phyloP scores from a whole-genome alignment of 768 basidiomycete species.

The Lyophyllum atratum region DNA sequence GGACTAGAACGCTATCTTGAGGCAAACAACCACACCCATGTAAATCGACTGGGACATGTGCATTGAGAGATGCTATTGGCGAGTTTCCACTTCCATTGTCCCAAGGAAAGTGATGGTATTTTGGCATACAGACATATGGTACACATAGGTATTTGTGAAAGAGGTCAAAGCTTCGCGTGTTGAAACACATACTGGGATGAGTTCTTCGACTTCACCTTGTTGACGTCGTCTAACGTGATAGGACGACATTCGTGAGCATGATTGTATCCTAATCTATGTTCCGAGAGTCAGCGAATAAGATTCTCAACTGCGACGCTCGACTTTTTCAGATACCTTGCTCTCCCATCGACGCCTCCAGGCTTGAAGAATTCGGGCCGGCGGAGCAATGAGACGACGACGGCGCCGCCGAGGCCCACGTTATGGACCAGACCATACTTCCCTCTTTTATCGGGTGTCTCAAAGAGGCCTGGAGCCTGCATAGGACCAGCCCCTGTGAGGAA shows the following conservation, averaged over 20 bases:
- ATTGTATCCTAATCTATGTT: slow-evolving; percentile 72
- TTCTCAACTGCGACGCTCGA: not conserved
- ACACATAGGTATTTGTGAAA: too few relatives aligned
- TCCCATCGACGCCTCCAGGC: slow-evolving; percentile 65
- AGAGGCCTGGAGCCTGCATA: slow-evolving; percentile 78
- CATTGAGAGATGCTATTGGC: too few relatives aligned
- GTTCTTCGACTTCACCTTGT: slow-evolving; percentile 75
- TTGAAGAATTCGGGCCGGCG: slow-evolving; percentile 78
- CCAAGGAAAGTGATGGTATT: too few relatives aligned
- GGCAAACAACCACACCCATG: too few relatives aligned
- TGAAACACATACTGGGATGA: slow-evolving; percentile 51
- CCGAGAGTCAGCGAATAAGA: not conserved
- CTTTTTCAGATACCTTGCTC: slow-evolving; percentile 48
- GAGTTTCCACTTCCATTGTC: too few relatives aligned
- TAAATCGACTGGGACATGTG: too few relatives aligned
- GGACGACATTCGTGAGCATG: slow-evolving; percentile 70
- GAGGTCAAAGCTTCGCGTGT: slow-evolving; percentile 45
- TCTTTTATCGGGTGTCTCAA: slow-evolving; percentile 59
- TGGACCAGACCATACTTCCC: slow-evolving; percentile 84
- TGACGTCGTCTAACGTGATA: slow-evolving; percentile 62
- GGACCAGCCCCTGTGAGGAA: slow-evolving; percentile 68
- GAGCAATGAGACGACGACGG: slow-evolving; percentile 74
- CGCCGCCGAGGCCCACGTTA: slow-evolving; percentile 82
- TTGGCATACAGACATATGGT: too few relatives aligned
- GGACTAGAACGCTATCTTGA: too few relatives aligned